A percentile compares a stretch with the other conserved stretches of the same genome.
Conservation (phyloP, 768 basidiomycete genomes). For the Macrocybe gigantea region DNA sequence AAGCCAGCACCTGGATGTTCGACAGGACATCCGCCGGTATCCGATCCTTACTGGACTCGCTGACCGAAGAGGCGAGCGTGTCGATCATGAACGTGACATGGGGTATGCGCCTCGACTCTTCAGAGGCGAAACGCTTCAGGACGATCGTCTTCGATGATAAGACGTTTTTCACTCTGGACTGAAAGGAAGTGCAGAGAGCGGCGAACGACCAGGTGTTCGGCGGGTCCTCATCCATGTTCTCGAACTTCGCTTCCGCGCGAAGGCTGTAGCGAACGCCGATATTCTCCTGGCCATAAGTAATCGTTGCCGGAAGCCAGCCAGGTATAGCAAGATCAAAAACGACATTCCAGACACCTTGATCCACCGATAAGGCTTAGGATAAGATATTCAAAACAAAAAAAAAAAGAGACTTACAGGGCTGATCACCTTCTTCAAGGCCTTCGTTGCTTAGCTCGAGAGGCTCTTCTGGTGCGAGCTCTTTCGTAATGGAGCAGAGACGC, state of each 20-base stretch:
- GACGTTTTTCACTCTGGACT: constrained; percentile 34
- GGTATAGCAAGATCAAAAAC: constrained; percentile 81
- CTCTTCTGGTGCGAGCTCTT: constrained; percentile 50
- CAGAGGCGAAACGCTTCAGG: constrained; percentile 44
- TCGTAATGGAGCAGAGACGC: constrained; percentile 62
- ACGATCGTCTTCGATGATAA: constrained; percentile 37
- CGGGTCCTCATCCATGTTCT: constrained; percentile 35
- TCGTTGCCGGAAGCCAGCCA: constrained; percentile 79
- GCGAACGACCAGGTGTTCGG: constrained; percentile 38
- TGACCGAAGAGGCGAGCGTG: constrained; percentile 18
- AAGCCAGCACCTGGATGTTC: constrained; percentile 59
- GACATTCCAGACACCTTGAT: constrained; percentile 59
- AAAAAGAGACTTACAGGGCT: constrained; percentile 37
- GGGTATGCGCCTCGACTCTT: constrained; percentile 15
- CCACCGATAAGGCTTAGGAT: constrained; percentile 1
- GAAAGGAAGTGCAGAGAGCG: constrained; percentile 52
- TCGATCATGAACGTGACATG: constrained; percentile 39
- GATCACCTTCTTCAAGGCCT: constrained; percentile 49
- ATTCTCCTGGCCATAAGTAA: constrained; percentile 42
- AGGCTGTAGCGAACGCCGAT: constrained; percentile 62
- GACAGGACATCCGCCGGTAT: constrained; percentile 52
- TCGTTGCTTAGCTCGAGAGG: constrained; percentile 61
- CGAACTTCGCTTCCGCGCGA: constrained; percentile 60
- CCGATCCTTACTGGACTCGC: constrained; percentile 12
- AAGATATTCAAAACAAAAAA: not conserved